These are phyloP conservation scores for Myxozyma vanderwaltii DNA, from an alignment of 805 yeast species.

Conservation along the genomic window DNA sequence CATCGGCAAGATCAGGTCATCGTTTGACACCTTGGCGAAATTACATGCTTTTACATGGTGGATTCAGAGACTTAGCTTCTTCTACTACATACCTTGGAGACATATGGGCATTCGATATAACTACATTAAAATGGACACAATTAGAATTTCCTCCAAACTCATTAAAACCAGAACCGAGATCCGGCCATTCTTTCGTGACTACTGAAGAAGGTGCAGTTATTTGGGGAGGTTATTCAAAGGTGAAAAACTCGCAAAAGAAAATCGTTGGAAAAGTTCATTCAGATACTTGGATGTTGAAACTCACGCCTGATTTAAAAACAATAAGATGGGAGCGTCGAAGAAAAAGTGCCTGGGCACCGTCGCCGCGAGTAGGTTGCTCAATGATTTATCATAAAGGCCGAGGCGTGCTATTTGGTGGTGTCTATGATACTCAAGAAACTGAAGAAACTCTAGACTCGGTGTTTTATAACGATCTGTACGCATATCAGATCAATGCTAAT, in stretches of 20 bases:
- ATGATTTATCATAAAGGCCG: constrained; percentile 87
- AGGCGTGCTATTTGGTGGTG: constrained; percentile 94
- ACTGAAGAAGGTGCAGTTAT: constrained; percentile 75
- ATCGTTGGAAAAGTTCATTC: constrained; percentile 87
- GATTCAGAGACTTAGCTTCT: constrained; percentile 85
- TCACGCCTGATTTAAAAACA: constrained; percentile 78
- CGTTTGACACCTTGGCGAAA: constrained; percentile 91
- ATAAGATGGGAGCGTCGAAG: constrained; percentile 87
- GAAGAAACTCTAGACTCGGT: constrained; percentile 86
- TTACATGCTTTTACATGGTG: constrained; percentile 81
- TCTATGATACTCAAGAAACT: constrained; percentile 90
- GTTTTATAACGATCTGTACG: constrained; percentile 76
- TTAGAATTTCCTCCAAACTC: constrained; percentile 82
- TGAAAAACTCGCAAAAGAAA: constrained; percentile 78
- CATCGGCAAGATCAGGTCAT: constrained; percentile 89
- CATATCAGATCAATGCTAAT: constrained; percentile 82
- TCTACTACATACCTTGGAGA: constrained; percentile 83
- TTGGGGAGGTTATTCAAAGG: constrained; percentile 94
- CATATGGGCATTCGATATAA: constrained; percentile 89
- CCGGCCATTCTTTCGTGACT: constrained; percentile 88
- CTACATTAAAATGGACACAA: constrained; percentile 87
- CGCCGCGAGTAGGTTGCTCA: constrained; percentile 93
- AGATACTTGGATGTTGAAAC: constrained; percentile 84
- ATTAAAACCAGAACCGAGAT: constrained; percentile 83
- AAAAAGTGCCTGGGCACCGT: constrained; percentile 86